Evolutionary conservation across 805 yeast species (phyloP).

Genomic region (Candida jianshihensis): DNA sequence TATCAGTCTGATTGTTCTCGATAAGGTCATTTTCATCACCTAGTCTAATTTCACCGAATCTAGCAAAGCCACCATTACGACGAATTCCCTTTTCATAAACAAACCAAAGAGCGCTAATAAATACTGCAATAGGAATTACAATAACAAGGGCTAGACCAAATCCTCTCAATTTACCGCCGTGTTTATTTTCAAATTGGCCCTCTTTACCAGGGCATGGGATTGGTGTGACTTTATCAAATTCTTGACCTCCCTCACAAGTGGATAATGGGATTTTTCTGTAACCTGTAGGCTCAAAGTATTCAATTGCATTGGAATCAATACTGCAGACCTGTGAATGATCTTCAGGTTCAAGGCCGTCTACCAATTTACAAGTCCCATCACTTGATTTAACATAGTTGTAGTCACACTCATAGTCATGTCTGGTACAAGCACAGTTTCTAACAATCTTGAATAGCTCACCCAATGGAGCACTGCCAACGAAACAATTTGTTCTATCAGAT

Average conservation of each 20-base stretch:
- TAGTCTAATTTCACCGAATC: conserved; percentile 85
- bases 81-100: conserved; percentile 74
- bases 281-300: conserved; percentile 86
- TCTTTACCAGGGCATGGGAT: conserved; percentile 88
- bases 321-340: conserved; percentile 61
- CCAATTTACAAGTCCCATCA: conserved; percentile 84
- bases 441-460: conserved; percentile 46
- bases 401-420: conserved; percentile 92
- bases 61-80: conserved; percentile 51
- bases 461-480: conserved; percentile 51
- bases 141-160: conserved; percentile 46
- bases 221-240: conserved; percentile 56
- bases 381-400: conserved; percentile 62
- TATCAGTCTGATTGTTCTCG: conserved; percentile 44
- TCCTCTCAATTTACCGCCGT: conserved; percentile 45
- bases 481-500: conserved; percentile 54
- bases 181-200: conserved; percentile 45
- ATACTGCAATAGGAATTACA: conserved; percentile 42
- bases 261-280: conserved; percentile 82
- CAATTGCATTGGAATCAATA: conserved; percentile 42
- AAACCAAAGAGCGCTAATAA: conserved; percentile 37
- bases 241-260: conserved; percentile 78
- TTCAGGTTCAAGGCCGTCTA: conserved; percentile 59
- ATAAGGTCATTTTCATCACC: conserved; percentile 75
- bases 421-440: conserved; percentile 74